A percentile compares a stretch with the other conserved stretches of the same genome.
Conservation (phyloP, 2,329 filamentous ascomycete species). For the Paraconiothyrium sp. region DNA sequence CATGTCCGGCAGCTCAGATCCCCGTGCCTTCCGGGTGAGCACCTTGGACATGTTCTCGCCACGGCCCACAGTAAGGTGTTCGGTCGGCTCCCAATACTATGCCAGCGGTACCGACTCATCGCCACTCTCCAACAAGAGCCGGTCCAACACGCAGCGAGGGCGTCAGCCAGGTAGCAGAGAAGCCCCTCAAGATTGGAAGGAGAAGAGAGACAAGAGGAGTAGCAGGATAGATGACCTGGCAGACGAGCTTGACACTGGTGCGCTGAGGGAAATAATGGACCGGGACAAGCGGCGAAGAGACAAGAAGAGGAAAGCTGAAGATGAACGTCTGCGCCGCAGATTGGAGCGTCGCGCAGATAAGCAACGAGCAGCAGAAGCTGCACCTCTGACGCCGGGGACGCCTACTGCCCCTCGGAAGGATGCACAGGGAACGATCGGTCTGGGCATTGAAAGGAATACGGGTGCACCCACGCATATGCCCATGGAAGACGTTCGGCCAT, state of each 20-base stretch:
- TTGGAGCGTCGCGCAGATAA: constrained; percentile 73
- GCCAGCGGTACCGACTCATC: constrained; percentile 48
- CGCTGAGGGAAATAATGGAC: constrained; percentile 88
- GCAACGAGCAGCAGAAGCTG: constrained; percentile 66
- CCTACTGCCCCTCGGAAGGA: constrained; percentile 68
- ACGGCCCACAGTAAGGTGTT: constrained; percentile 81
- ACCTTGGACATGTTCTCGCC: constrained; percentile 83
- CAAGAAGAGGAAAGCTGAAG: constrained; percentile 73
- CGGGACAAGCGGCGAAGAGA: constrained; percentile 83
- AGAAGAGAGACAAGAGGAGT: constrained; percentile 58
- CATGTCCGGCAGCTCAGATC: constrained; percentile 78
- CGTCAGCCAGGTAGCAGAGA: constrained; percentile 59
- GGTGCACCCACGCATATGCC: constrained; percentile 67
- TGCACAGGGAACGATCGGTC: constrained; percentile 51
- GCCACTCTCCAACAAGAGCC: constrained; percentile 55
- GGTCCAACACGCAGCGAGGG: constrained; percentile 61
- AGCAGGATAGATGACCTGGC: constrained; percentile 75
- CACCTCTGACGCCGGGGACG: constrained; percentile 47
- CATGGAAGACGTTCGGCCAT: constrained; percentile 59
- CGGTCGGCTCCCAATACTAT: constrained; percentile 69
- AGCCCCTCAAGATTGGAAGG: constrained; percentile 51
- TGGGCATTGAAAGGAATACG: constrained; percentile 67
- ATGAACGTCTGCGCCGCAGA: constrained; percentile 71
- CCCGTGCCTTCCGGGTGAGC: constrained; percentile 81
- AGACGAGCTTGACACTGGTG: constrained; percentile 84